A percentile compares a stretch with the other conserved stretches of the same genome.
Conservation (phyloP, 306 rosid species). For the Dryas alaskensis region DNA sequence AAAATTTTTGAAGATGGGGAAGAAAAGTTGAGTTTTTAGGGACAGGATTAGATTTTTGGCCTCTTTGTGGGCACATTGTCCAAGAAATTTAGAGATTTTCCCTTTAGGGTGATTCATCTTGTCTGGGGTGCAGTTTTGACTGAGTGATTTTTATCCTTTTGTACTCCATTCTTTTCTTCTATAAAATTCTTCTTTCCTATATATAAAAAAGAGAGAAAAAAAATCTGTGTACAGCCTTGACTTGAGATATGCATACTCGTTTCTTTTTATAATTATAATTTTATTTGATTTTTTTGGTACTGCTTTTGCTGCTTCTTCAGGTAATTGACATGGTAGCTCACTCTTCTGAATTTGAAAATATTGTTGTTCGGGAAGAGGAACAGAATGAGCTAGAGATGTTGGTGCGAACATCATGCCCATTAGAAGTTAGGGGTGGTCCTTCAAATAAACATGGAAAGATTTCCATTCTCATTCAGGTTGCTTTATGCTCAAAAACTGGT, state of each 20-base stretch:
- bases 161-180: neutral
- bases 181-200: neutral
- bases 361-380: constrained; percentile 96
- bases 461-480: constrained; percentile 91
- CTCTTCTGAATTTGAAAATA: constrained; percentile 94
- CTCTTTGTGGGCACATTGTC: too few species aligned
- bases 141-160: too few species aligned
- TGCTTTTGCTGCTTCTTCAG: constrained; percentile 39
- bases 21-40: too few species aligned
- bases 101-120: too few species aligned
- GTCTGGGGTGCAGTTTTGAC: too few species aligned
- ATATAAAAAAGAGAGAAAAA: too few species aligned
- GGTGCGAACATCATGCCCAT: constrained; percentile 70
- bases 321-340: constrained; percentile 91
- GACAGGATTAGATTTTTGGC: too few species aligned
- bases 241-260: neutral
- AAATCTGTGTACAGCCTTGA: neutral
- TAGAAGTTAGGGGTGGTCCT: constrained; percentile 93
- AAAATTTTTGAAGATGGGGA: too few species aligned
- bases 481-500: constrained; percentile 21
- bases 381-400: constrained; percentile 88
- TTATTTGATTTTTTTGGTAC: constrained; percentile 10
- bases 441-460: constrained; percentile 94
- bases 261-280: neutral
- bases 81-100: too few species aligned